Base-by-base conservation (phyloP, 306 rosid genomes). In the Begonia loranthoides region DNA sequence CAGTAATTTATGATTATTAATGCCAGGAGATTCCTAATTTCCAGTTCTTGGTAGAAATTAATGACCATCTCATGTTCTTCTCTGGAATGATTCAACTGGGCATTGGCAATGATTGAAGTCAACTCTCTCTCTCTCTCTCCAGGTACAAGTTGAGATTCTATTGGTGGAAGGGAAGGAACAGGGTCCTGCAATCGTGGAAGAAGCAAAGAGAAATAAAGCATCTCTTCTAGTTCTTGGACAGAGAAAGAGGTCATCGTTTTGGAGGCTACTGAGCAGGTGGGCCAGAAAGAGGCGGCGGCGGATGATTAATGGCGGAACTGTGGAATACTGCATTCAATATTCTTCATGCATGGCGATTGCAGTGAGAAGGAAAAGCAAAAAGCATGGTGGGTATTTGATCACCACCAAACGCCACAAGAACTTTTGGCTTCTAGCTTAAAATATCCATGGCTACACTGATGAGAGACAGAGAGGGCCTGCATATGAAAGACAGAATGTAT, bases 351-450 rank as follows among this genome's bases (percentile, higher is more conserved):
- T 78, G 80, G 69, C 97, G 10, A 68, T 82, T 66, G 97, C 94
- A 0, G 94, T 86, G 45, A 78, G 94, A 56, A 78, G 79, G 61
- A 90, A 90, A 80, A 78, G 75, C 74, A 80, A 59, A 53, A 82
- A 81, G 59, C 68, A 68, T 40, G 95, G 95, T 40, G 99, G 99
- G 3, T 86, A 82, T 66, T 70, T 86, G 77, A 90, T 90, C 69
- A 85, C 95, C 43, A 90, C 99, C 41, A 86, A 82, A 69, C 85
- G 84, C 46, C 94, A 90, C 61, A 90, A 86, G 57, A 76, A 80
- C 0, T 90, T 86, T 57, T 86, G 95, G 99, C 95, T 86, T 73
- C 72, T 90, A 62, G 95, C 97, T 67, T 84, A 61, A 57, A 33
- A 4, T 28, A 28, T 28, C 36, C 36, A 28, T 28, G 36, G 36